phyloP scores from a whole-genome alignment of 768 basidiomycete genomes.

The Cystofilobasidium macerans region DNA sequence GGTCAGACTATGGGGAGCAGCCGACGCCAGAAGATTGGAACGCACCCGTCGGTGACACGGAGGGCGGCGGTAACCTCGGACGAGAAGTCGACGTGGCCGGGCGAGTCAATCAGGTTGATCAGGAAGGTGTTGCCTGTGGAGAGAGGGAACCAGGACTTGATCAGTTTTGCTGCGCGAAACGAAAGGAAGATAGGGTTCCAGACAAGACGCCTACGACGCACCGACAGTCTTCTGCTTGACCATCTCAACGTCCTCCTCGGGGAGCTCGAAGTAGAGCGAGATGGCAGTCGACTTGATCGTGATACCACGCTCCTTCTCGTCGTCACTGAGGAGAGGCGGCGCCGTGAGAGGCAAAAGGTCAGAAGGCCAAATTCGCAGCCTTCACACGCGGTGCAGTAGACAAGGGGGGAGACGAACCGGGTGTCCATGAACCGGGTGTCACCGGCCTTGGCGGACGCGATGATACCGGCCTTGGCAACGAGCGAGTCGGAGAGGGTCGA shows the following conservation, averaged over 20 bases:
- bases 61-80: constrained; percentile 99
- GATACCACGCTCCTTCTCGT: constrained; percentile 99
- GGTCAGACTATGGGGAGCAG: not conserved
- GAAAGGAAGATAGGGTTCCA: no score
- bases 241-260: constrained; percentile 70
- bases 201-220: constrained; percentile 36
- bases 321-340: constrained; percentile 43
- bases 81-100: constrained; percentile 99
- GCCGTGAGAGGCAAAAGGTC: not conserved
- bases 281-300: constrained; percentile 99
- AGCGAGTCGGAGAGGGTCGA: constrained; percentile 98
- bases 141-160: constrained; percentile 10
- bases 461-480: constrained; percentile 99
- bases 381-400: not conserved
- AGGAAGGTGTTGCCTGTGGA: constrained; percentile 78
- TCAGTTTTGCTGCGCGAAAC: not conserved
- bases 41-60: constrained; percentile 81
- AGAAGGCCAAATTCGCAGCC: not conserved
- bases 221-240: constrained; percentile 94
- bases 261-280: constrained; percentile 97
- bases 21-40: not conserved
- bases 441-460: constrained; percentile 85
- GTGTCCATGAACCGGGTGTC: constrained; percentile 97
- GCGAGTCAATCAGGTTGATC: constrained; percentile 97
- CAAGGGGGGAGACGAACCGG: constrained; percentile 40